Conservation (phyloP, 2,329 filamentous ascomycete genomes). For the Dryadomyces quercivorus region DNA sequence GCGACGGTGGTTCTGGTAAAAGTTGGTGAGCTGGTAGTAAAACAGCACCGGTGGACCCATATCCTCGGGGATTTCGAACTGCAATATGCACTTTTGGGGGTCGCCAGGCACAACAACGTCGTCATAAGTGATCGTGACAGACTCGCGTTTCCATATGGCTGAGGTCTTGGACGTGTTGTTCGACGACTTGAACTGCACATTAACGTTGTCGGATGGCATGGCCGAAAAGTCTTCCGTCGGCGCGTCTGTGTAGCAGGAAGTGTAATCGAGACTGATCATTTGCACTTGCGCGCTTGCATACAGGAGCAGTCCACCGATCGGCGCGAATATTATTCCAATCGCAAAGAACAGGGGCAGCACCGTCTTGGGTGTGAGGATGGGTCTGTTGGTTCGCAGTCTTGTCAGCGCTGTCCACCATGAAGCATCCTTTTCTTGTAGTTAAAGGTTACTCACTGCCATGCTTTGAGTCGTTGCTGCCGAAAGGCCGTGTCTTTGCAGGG, state of each 20-base stretch:
- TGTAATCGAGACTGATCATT: constrained; percentile 87
- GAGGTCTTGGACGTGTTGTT: constrained; percentile 21
- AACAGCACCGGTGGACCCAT: constrained; percentile 75
- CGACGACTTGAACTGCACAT: constrained; percentile 58
- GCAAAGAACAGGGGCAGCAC: constrained; percentile 84
- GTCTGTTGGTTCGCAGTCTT: constrained; percentile 35
- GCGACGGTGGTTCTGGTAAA: constrained; percentile 96
- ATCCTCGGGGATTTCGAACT: constrained; percentile 67
- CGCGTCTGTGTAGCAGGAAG: constrained; percentile 53
- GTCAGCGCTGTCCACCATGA: constrained; percentile 5
- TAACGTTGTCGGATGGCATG: constrained; percentile 47
- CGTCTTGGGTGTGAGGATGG: constrained; percentile 90
- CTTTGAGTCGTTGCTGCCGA: constrained; percentile 90
- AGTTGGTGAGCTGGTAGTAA: constrained; percentile 94
- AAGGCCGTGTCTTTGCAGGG: constrained; percentile 74
- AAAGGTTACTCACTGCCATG: constrained; percentile 72
- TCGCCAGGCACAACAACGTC: constrained; percentile 23
- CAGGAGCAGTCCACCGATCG: constrained; percentile 75
- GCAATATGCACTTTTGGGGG: constrained; percentile 51
- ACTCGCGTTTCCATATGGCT: constrained; percentile 28
- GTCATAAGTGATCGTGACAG: constrained; percentile 27
- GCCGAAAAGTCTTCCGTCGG: constrained; percentile 27
- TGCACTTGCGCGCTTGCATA: constrained; percentile 80
- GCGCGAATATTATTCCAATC: constrained; percentile 84
- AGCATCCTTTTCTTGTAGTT: no score